Evolutionary conservation across 257 asterid genomes (phyloP).

Genomic region (Orobanche coerulescens): DNA sequence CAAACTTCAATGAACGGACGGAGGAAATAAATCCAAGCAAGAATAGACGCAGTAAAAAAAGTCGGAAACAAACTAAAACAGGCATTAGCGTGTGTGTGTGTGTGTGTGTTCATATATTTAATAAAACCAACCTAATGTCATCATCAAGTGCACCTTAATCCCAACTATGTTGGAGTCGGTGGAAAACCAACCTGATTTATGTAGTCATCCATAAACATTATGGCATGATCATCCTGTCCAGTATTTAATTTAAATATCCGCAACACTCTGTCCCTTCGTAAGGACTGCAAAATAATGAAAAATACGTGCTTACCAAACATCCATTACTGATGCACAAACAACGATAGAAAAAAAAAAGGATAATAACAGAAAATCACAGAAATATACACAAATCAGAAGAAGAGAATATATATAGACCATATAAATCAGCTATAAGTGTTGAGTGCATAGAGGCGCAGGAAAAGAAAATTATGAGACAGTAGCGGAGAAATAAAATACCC

Average conservation of each 20-base stretch:
- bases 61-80: conserved; percentile 4
- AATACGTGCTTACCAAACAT: neutral
- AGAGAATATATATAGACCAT: no score
- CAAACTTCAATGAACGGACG: neutral
- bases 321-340: neutral
- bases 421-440: neutral
- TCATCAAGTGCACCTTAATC: no score
- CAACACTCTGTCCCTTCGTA: conserved; percentile 60
- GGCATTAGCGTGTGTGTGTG: no score
- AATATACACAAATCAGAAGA: no score
- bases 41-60: conserved; percentile 8
- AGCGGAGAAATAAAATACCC: neutral
- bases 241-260: conserved; percentile 77
- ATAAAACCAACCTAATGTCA: conserved; percentile 60
- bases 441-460: neutral
- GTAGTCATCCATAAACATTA: conserved; percentile 82
- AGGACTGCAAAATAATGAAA: conserved; percentile 44
- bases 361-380: neutral
- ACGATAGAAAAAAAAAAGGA: conserved; percentile 7
- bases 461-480: neutral
- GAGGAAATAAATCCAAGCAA: neutral
- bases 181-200: conserved; percentile 62
- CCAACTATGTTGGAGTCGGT: no score
- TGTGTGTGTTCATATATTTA: neutral
- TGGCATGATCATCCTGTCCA: conserved; percentile 95